These are phyloP conservation scores for Dioszegia hungarica DNA, from an alignment of 768 basidiomycete genomes.

Conservation along the genomic window DNA sequence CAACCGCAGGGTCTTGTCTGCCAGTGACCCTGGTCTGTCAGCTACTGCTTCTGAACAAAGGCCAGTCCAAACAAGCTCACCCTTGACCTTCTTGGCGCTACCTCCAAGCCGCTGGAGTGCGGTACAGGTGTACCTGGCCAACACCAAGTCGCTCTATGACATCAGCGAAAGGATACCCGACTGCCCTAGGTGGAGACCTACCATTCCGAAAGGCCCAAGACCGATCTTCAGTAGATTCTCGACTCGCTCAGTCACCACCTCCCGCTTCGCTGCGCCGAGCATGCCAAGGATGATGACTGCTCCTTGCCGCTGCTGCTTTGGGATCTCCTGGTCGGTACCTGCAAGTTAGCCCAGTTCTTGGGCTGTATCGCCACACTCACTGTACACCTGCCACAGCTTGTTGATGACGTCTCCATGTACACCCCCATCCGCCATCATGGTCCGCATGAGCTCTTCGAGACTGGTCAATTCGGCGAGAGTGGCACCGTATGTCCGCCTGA, in stretches of 20 bases:
- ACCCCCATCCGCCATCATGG: constrained; percentile 85
- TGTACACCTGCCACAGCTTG: constrained; percentile 95
- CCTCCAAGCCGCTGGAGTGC: constrained; percentile 88
- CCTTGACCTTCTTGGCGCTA: constrained; percentile 95
- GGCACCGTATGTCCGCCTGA: constrained; percentile 81
- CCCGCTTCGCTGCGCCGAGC: constrained; percentile 77
- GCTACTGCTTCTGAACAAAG: too few relatives aligned
- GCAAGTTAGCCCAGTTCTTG: neutral
- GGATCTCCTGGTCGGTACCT: constrained; percentile 73
- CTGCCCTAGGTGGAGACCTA: constrained; percentile 41
- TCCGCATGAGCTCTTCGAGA: constrained; percentile 91
- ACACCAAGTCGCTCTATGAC: constrained; percentile 70
- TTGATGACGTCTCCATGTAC: constrained; percentile 78
- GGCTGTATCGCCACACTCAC: constrained; percentile 54
- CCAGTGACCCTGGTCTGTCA: constrained; percentile 63
- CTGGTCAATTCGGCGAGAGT: constrained; percentile 93
- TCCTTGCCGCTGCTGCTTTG: constrained; percentile 79
- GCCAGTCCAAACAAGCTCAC: constrained; percentile 49
- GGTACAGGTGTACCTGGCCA: constrained; percentile 89
- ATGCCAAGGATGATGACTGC: constrained; percentile 96
- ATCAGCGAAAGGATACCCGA: neutral
- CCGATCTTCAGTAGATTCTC: constrained; percentile 83
- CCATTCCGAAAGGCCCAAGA: constrained; percentile 76
- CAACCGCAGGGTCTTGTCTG: constrained; percentile 76
- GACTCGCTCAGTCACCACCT: constrained; percentile 73